Conservation (phyloP, 352 stramenopile genomes). For the Phytopythium cucurbitacearum region DNA sequence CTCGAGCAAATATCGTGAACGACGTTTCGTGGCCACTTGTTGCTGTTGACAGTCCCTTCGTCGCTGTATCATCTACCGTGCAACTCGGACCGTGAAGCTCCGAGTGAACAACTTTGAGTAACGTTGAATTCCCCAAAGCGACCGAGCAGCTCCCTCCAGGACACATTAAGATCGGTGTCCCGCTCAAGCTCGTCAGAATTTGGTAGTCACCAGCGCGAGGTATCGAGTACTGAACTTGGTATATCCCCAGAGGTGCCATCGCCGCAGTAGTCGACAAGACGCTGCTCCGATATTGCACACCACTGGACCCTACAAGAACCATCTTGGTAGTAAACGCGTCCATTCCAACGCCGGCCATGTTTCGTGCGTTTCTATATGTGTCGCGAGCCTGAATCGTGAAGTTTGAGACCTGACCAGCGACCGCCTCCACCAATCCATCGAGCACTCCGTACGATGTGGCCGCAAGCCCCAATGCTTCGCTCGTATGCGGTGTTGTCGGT, state of each 20-base stretch:
- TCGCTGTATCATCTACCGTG: conserved; percentile 74
- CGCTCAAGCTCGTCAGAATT: conserved; percentile 73
- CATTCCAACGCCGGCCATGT: conserved; percentile 19
- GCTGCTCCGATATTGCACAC: conserved; percentile 83
- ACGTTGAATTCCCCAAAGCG: conserved; percentile 43
- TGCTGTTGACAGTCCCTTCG: conserved; percentile 63
- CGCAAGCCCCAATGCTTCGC: conserved; percentile 76
- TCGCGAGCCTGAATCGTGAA: conserved; percentile 96
- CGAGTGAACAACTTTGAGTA: conserved; percentile 87
- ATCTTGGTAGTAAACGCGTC: conserved; percentile 89
- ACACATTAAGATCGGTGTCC: conserved; percentile 90
- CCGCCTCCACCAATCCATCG: conserved; percentile 88
- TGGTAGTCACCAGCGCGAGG: conserved; percentile 86
- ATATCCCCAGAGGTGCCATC: conserved; percentile 61
- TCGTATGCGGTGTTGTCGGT: conserved; percentile 84
- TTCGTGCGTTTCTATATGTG: conserved; percentile 86
- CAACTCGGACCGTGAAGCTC: conserved; percentile 85
- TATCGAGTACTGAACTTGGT: conserved; percentile 93
- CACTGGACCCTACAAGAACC: conserved; percentile 41
- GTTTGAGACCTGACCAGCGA: conserved; percentile 89
- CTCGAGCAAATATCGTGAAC: conserved; percentile 86
- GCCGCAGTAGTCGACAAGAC: conserved; percentile 30
- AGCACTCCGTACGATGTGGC: conserved; percentile 57
- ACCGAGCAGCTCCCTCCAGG: conserved; percentile 42
- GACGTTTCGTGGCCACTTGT: conserved; percentile 82